Conservation (phyloP, 2,329 filamentous ascomycete species). For the Aureobasidium lini region DNA sequence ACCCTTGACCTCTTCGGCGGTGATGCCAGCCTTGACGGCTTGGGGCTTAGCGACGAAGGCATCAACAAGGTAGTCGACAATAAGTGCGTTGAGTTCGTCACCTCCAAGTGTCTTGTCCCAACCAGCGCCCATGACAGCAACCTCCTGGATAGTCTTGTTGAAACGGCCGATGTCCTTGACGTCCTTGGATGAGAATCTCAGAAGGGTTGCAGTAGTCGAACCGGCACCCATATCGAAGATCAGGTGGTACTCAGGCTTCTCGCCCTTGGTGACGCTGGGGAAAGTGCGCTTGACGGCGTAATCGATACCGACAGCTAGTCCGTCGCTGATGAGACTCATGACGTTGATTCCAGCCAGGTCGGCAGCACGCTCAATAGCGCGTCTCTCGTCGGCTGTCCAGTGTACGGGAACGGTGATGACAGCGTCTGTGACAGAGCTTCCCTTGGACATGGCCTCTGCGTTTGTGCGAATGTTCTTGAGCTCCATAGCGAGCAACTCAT, state of each 20-base stretch:
- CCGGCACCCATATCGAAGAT: constrained; percentile 98
- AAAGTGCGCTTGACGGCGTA: constrained; percentile 91
- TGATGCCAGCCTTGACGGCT: constrained; percentile 58
- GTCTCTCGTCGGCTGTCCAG: constrained; percentile 84
- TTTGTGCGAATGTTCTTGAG: constrained; percentile 86
- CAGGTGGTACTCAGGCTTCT: constrained; percentile 82
- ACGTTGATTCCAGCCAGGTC: constrained; percentile 83
- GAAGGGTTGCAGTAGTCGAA: constrained; percentile 79
- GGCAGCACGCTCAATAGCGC: constrained; percentile 75
- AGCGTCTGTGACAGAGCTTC: constrained; percentile 64
- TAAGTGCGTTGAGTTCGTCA: constrained; percentile 78
- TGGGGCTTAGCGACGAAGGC: constrained; percentile 62
- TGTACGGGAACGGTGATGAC: constrained; percentile 88
- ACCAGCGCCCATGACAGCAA: constrained; percentile 76
- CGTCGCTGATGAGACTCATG: constrained; percentile 78
- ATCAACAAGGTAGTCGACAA: constrained; percentile 80
- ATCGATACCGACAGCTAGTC: constrained; percentile 85
- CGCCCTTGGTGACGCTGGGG: constrained; percentile 72
- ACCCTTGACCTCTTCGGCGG: constrained; percentile 54
- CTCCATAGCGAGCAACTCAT: constrained; percentile 95
- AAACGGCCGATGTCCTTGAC: constrained; percentile 88
- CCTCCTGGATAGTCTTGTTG: constrained; percentile 95
- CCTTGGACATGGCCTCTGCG: constrained; percentile 72
- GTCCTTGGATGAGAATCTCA: constrained; percentile 80
- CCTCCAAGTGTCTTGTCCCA: constrained; percentile 90